Base-by-base conservation (phyloP, 2,329 filamentous ascomycete species). In the Sclerotinia borealis region DNA sequence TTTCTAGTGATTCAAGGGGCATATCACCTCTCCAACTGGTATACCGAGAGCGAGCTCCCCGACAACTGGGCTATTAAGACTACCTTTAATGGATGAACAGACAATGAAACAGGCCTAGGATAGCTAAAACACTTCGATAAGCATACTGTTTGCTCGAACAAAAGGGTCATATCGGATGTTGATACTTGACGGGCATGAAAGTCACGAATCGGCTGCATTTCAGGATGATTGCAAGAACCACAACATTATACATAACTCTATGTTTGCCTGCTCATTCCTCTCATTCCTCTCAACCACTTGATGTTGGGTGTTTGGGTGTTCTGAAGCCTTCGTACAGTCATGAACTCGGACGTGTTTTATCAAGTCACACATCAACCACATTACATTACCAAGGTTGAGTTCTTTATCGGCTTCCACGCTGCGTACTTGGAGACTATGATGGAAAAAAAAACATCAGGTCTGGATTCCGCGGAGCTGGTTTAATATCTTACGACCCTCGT, bases 211-310 rank as follows among this genome's bases (percentile, higher is more conserved):
- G 9, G 55, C 55, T 1, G 55, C 0, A 31, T 59, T 59, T 31
- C 36, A 59, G 19, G 55, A 47, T 4, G 43, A 59, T 65, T 79
- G 67, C 65, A 71, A 64, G 59, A 62, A 72, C n/a, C 65, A 77
- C 55, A 74, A 77, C 50, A 77, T 79, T 67, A n/a, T n/a, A n/a
- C n/a, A 74, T 76, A 59, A 72, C 71, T 55, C 68, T 65, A 51
- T n/a, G 61, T 25, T 36, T 66, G 58, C 65, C 61, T 62, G 45
- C 64, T 36, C 51, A 68, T 77, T 66, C 78, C 61, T 78, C 73
- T 62, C 68, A 78, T 69, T 59, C 76, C 19, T 72, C 76, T 25
- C 71, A 79, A 68, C 76, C 74, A 55, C 74, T 79, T 58, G 71
- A 79, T 73, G 68, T 78, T 48, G 70, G 69, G 29, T 75, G 70